phyloP scores from a whole-genome alignment of 257 asterid genomes.

The Fraxinus pennsylvanica region DNA sequence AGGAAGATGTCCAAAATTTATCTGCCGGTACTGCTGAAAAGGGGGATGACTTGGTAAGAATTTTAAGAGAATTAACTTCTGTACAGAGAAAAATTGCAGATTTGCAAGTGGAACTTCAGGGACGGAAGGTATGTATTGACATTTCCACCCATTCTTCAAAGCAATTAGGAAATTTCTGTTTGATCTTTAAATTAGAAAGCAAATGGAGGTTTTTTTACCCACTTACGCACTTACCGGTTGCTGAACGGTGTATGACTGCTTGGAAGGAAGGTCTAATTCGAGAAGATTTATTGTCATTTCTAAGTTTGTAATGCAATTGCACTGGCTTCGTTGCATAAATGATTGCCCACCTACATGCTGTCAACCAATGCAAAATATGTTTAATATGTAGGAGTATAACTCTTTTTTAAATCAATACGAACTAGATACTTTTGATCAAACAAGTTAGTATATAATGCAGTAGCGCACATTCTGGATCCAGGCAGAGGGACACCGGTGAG shows the following conservation, averaged over 20 bases:
- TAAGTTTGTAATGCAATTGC: not conserved
- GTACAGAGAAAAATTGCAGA: conserved; percentile 93
- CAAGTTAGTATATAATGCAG: not conserved
- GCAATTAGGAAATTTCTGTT: conserved; percentile 11
- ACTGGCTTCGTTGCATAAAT: not conserved
- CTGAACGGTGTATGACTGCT: conserved; percentile 15
- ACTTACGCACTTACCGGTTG: not conserved
- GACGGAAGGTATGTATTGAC: conserved; percentile 71
- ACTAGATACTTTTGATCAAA: not conserved
- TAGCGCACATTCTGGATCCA: not conserved
- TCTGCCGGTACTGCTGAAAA: conserved; percentile 57
- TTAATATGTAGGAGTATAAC: not conserved
- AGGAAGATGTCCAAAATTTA: conserved; percentile 77
- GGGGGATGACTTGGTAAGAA: conserved; percentile 85
- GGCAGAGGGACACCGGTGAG: not conserved
- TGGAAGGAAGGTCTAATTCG: not conserved
- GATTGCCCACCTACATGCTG: not conserved
- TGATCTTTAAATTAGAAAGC: not conserved
- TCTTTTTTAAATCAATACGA: not conserved
- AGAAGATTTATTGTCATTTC: not conserved
- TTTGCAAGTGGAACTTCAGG: conserved; percentile 99
- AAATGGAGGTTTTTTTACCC: not conserved
- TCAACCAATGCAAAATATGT: not conserved
- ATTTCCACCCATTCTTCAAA: conserved; percentile 11
- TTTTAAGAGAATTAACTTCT: conserved; percentile 81